Evolutionary conservation across 2,329 filamentous ascomycete species (phyloP).

Genomic region (Ceratocystis albifundus): DNA sequence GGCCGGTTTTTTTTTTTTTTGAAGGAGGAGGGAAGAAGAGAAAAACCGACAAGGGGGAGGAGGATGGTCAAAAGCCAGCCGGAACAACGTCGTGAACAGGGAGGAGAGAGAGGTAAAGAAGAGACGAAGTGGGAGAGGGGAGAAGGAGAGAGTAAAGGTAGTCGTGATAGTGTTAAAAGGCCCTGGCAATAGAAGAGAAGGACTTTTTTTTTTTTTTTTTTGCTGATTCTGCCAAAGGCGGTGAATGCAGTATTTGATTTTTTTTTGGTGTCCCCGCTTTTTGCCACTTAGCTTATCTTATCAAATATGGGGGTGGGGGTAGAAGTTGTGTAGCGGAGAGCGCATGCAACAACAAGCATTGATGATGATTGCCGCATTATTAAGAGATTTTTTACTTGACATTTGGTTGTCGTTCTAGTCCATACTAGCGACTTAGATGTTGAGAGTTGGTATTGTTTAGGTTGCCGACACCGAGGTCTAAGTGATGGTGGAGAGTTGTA

Average conservation of each 20-base stretch:
- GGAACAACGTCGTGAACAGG: neutral
- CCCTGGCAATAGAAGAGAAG: constrained; percentile 10
- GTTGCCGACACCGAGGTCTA: neutral
- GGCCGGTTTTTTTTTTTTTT: constrained; percentile 13
- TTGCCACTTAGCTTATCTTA: constrained; percentile 26
- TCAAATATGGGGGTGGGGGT: constrained; percentile 18
- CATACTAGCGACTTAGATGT: too few relatives aligned
- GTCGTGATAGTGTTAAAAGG: neutral
- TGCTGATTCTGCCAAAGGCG: constrained; percentile 13
- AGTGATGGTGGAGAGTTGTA: neutral
- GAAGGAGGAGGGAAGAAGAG: neutral
- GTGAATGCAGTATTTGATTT: constrained; percentile 17
- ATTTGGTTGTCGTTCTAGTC: too few relatives aligned
- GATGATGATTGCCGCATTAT: too few relatives aligned
- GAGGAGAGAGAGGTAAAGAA: constrained; percentile 9
- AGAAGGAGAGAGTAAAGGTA: constrained; percentile 4
- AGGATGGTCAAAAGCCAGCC: neutral
- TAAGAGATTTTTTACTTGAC: too few relatives aligned
- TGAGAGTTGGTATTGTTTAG: too few relatives aligned
- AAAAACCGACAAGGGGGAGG: neutral
- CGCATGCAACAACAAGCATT: too few relatives aligned
- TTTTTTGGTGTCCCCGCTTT: constrained; percentile 23
- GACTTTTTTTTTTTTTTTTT: constrained; percentile 22
- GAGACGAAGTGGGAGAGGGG: constrained; percentile 9
- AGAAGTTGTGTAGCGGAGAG: neutral